Conservation (phyloP, 2,329 filamentous ascomycete species). For the Pseudogymnoascus sp. region DNA sequence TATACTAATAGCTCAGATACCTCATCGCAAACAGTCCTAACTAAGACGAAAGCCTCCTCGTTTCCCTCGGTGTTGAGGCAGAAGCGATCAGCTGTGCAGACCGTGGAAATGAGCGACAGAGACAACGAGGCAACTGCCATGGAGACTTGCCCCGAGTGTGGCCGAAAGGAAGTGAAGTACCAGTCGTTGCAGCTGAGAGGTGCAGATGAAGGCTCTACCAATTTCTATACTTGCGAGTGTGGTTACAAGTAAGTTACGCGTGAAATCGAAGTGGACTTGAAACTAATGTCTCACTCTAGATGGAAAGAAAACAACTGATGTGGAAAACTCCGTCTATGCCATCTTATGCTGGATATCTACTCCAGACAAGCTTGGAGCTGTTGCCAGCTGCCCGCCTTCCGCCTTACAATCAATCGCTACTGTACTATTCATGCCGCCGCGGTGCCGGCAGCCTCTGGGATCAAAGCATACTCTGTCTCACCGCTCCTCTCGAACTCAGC, state of each 20-base stretch:
- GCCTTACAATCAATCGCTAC: neutral
- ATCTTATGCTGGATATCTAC: conserved; percentile 11
- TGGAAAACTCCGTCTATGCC: conserved; percentile 11
- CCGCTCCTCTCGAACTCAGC: conserved; percentile 91
- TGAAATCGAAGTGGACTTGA: conserved; percentile 10
- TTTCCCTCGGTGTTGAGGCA: conserved; percentile 87
- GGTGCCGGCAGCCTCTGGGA: conserved; percentile 53
- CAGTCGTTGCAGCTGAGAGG: conserved; percentile 79
- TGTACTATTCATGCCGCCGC: neutral
- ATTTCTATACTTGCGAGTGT: conserved; percentile 86
- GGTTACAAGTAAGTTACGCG: conserved; percentile 62
- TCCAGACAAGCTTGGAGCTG: neutral
- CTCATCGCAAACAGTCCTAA: conserved; percentile 68
- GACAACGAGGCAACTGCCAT: conserved; percentile 64
- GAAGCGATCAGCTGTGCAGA: conserved; percentile 80
- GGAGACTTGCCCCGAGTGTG: conserved; percentile 74
- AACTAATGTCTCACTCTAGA: conserved; percentile 22
- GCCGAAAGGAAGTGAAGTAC: conserved; percentile 73
- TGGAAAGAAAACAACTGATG: conserved; percentile 33
- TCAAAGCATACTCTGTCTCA: conserved; percentile 83
- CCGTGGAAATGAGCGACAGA: conserved; percentile 69
- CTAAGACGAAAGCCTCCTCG: conserved; percentile 77
- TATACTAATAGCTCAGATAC: conserved; percentile 48
- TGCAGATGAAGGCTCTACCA: conserved; percentile 90
- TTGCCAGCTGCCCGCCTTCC: neutral